Conservation (phyloP, 371 early-diverging fungal species). For the Dichotomocladium elegans region DNA sequence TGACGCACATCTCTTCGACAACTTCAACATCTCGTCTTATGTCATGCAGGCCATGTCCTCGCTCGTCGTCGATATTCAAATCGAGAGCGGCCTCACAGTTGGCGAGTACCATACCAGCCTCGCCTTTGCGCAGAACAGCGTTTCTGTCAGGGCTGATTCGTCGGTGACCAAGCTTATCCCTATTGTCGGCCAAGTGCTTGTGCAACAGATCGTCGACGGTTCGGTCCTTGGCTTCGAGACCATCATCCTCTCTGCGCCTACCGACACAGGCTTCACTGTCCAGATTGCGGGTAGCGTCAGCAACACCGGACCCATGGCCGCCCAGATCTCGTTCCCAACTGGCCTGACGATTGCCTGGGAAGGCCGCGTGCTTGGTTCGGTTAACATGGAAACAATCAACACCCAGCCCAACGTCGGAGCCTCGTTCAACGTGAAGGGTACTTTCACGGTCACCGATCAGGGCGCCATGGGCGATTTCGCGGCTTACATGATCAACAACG, state of each 20-base stretch:
- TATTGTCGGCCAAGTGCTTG: slow-evolving; percentile 51
- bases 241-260: slow-evolving; percentile 42
- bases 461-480: slow-evolving; percentile 49
- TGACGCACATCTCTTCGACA: slow-evolving; percentile 29
- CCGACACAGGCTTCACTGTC: slow-evolving; percentile 44
- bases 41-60: slow-evolving; percentile 47
- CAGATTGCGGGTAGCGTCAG: slow-evolving; percentile 46
- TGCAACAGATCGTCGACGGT: slow-evolving; percentile 46
- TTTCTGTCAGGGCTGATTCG: slow-evolving; percentile 37
- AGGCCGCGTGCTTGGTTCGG: slow-evolving; percentile 37
- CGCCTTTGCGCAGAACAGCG: slow-evolving; percentile 47
- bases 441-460: slow-evolving; percentile 41
- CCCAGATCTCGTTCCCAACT: slow-evolving; percentile 50
- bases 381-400: slow-evolving; percentile 43
- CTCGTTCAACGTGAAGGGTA: slow-evolving; percentile 42
- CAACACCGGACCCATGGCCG: slow-evolving; percentile 57
- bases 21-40: slow-evolving; percentile 45
- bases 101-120: slow-evolving; percentile 46
- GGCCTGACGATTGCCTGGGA: slow-evolving; percentile 50
- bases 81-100: slow-evolving; percentile 41
- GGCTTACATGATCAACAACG: slow-evolving; percentile 50
- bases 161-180: slow-evolving; percentile 45
- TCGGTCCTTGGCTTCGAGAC: slow-evolving; percentile 44
- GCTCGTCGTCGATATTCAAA: slow-evolving; percentile 45
- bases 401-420: slow-evolving; percentile 48